A percentile compares a stretch with the other conserved stretches of the same genome.
Conservation (phyloP, 1,139 yeast species). For the Yamadazyma sp. region DNA sequence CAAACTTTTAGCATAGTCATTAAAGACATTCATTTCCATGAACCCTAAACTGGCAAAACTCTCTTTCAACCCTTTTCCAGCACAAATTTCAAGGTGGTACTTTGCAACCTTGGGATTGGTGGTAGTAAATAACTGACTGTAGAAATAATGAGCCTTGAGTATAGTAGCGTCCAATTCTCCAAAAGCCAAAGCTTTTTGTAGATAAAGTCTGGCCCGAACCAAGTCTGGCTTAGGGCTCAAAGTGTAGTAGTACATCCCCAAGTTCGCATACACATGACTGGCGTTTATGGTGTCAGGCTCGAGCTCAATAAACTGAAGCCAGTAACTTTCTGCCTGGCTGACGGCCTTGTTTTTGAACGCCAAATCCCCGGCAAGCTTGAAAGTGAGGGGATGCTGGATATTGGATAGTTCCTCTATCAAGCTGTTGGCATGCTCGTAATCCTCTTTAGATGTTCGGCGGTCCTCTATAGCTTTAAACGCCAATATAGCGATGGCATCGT, state of each 20-base stretch:
- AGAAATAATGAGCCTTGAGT: slow-evolving; percentile 70
- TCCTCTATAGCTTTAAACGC: slow-evolving; percentile 58
- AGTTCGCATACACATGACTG: slow-evolving; percentile 69
- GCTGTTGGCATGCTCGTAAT: slow-evolving; percentile 59
- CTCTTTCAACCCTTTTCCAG: slow-evolving; percentile 73
- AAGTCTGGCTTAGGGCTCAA: slow-evolving; percentile 47
- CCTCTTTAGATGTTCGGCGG: slow-evolving; percentile 44
- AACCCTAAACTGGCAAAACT: slow-evolving; percentile 77
- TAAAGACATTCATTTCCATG: slow-evolving; percentile 68
- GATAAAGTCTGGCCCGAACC: slow-evolving; percentile 51
- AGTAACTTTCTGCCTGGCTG: slow-evolving; percentile 57
- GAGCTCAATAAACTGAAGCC: slow-evolving; percentile 55
- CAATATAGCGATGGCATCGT: slow-evolving; percentile 74
- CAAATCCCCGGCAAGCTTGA: slow-evolving; percentile 73
- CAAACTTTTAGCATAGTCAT: slow-evolving; percentile 52
- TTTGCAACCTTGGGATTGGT: slow-evolving; percentile 60
- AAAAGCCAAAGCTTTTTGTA: slow-evolving; percentile 58
- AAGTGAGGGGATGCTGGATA: slow-evolving; percentile 65
- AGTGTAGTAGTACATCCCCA: slow-evolving; percentile 59
- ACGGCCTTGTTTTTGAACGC: slow-evolving; percentile 49
- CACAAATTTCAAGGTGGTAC: slow-evolving; percentile 73
- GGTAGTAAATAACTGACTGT: slow-evolving; percentile 66
- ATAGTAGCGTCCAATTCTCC: slow-evolving; percentile 58
- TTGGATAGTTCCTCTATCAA: slow-evolving; percentile 64
- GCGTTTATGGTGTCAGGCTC: slow-evolving; percentile 60